Conservation (phyloP, 305 asterid species). For the Salvia sclarea region DNA sequence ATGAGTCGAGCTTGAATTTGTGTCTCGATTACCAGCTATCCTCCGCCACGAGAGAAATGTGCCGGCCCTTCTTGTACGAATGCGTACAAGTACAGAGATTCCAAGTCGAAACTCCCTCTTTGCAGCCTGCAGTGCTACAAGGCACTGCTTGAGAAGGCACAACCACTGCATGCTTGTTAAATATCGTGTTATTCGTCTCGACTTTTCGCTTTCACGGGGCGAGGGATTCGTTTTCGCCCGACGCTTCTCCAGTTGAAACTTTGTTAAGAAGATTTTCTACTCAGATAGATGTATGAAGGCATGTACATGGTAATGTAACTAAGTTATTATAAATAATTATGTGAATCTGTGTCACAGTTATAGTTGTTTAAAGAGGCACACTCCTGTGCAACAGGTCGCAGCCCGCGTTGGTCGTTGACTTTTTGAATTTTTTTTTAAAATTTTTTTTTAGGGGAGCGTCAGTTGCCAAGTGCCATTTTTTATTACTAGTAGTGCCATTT, state of each 20-base stretch:
- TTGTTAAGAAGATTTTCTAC: not conserved
- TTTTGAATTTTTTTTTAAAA: too few relatives aligned
- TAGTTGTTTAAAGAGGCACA: too few relatives aligned
- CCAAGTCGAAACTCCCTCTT: slow-evolving; percentile 73
- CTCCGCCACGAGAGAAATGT: slow-evolving; percentile 80
- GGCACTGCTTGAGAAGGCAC: slow-evolving; percentile 52
- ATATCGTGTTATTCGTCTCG: not conserved
- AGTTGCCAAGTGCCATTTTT: too few relatives aligned
- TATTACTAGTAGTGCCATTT: too few relatives aligned
- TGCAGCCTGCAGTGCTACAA: slow-evolving; percentile 85
- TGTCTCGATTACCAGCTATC: slow-evolving; percentile 53
- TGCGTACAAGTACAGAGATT: slow-evolving; percentile 73
- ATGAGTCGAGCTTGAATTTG: not conserved
- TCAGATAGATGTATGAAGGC: not conserved
- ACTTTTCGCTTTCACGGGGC: not conserved
- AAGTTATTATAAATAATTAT: too few relatives aligned
- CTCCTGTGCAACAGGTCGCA: too few relatives aligned
- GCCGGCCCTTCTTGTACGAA: slow-evolving; percentile 80
- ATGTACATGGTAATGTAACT: too few relatives aligned
- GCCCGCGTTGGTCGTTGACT: too few relatives aligned
- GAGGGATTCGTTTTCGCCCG: not conserved
- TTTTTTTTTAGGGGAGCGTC: too few relatives aligned
- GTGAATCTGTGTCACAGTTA: not conserved
- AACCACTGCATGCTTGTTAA: slow-evolving; percentile 47
- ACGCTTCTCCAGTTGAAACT: not conserved